Conservation (phyloP, 1,284 basidiomycete species). For the Marasmius tenuissimus region DNA sequence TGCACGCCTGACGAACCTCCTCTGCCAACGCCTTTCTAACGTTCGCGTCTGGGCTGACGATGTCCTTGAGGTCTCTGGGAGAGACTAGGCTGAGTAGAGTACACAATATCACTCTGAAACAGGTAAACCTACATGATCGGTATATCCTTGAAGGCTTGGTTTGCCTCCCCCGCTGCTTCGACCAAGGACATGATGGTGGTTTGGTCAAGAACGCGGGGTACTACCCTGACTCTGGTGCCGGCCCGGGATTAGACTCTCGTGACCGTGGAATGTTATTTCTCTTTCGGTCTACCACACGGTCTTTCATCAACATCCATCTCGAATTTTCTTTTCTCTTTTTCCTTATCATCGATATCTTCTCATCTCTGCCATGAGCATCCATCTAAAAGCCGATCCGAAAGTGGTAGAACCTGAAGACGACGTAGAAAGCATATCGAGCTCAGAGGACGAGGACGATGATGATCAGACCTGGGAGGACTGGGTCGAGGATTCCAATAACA, state of each 20-base stretch:
- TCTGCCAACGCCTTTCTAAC: conserved; percentile 50
- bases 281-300: not conserved
- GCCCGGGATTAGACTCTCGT: not conserved
- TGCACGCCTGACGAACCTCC: conserved; percentile 66
- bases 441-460: conserved; percentile 44
- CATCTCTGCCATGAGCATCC: conserved; percentile 34
- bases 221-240: not conserved
- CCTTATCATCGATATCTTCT: not conserved
- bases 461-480: conserved; percentile 82
- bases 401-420: conserved; percentile 18
- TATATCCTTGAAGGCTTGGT: conserved; percentile 31
- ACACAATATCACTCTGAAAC: not conserved
- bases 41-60: conserved; percentile 38
- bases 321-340: not conserved
- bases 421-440: not conserved
- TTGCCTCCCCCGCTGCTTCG: conserved; percentile 25
- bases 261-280: not conserved
- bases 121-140: conserved; percentile 35
- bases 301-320: conserved; percentile 5
- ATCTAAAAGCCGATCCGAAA: conserved; percentile 27
- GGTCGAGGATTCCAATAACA: conserved; percentile 64
- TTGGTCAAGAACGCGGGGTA: not conserved
- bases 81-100: not conserved
- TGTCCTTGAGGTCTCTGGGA: conserved; percentile 55
- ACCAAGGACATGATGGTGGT: conserved; percentile 24